Base-by-base conservation (phyloP, 1,139 yeast species). In the Pichia sp. region DNA sequence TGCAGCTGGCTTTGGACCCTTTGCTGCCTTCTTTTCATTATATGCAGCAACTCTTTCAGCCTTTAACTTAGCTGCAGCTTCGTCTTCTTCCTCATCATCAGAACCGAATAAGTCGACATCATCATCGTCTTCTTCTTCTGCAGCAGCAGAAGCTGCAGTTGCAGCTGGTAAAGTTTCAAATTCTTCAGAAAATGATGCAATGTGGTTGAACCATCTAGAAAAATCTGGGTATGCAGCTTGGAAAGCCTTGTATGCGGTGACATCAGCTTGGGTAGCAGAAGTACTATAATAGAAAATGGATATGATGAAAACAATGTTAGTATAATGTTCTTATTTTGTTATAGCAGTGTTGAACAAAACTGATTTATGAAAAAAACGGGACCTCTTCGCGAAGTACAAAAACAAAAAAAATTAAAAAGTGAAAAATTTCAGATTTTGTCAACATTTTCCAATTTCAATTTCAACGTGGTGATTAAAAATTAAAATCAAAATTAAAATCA, bases 191-290 rank as follows among this genome's bases (percentile, higher is more conserved):
- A 81, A 85, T 53, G 96, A 81, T 70, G 94, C 94, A 69, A 90
- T 82, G 88, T 89, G 97, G 84, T 86, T 86, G 80, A 85, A 88
- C 97, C 97, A 92, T 81, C 97, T 89, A 69, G 96, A 74, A 68
- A 89, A 88, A 73, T 86, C 83, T 72, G 97, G 96, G 86, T 73
- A 90, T 73, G 87, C 79, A 67, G 77, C 72, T 75, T 87, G 96
- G 82, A 92, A 90, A 72, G 96, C 92, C 80, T 87, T 82, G 94
- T 81, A 85, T 70, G 80, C 90, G 61, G 89, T 72, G 59, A 87
- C 98, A 69, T 92, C 97, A 69, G 96, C 97, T 77, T 88, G 96
- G 63, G 97, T 76, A 61, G 96, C 90, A 62, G 86, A 68, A 59
- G 89, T 71, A 71, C 95, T 86, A 59, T 45, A 53, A 15, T 18